Percentiles rank a stretch among this genome's conserved stretches.
Conservation (phyloP, 2,329 filamentous ascomycete genomes). For the Pseudogymnoascus pannorum region DNA sequence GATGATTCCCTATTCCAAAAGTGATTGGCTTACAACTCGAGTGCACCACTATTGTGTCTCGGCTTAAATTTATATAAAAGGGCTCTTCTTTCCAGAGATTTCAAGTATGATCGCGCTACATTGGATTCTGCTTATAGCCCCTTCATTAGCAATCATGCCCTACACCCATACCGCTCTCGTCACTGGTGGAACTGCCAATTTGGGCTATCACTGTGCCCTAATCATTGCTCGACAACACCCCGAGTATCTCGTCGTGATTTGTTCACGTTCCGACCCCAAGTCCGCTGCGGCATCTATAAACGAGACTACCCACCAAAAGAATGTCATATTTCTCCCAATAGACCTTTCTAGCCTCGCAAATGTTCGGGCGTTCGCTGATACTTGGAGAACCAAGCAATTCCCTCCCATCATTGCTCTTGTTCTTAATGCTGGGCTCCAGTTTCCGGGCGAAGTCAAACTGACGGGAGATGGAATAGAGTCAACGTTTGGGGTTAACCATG, state of each 20-base stretch:
- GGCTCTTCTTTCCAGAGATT: not conserved
- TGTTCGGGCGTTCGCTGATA: slow-evolving; percentile 35
- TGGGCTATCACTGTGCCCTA: slow-evolving; percentile 38
- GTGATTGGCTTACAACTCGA: not conserved
- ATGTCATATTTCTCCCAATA: slow-evolving; percentile 36
- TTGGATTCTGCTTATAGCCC: not conserved
- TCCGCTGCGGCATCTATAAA: slow-evolving; percentile 38
- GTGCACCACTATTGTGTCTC: not conserved
- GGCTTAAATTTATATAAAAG: not conserved
- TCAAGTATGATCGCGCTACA: not conserved
- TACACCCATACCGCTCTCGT: slow-evolving; percentile 30
- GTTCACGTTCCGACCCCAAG: slow-evolving; percentile 37
- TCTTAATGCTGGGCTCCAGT: slow-evolving; percentile 43
- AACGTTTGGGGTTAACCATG: slow-evolving; percentile 43
- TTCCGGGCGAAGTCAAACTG: slow-evolving; percentile 30
- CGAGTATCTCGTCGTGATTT: slow-evolving; percentile 35
- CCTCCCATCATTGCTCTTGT: slow-evolving; percentile 38
- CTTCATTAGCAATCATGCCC: slow-evolving; percentile 13
- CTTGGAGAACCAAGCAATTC: slow-evolving; percentile 29
- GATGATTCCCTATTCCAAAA: not conserved
- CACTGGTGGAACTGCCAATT: slow-evolving; percentile 39
- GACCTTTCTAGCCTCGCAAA: slow-evolving; percentile 36
- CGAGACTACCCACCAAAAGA: slow-evolving; percentile 32
- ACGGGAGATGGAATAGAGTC: slow-evolving; percentile 38
- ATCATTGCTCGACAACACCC: slow-evolving; percentile 35